Evolutionary conservation across 1,139 yeast genomes (phyloP).

Genomic region (Wickerhamomyces sp.): DNA sequence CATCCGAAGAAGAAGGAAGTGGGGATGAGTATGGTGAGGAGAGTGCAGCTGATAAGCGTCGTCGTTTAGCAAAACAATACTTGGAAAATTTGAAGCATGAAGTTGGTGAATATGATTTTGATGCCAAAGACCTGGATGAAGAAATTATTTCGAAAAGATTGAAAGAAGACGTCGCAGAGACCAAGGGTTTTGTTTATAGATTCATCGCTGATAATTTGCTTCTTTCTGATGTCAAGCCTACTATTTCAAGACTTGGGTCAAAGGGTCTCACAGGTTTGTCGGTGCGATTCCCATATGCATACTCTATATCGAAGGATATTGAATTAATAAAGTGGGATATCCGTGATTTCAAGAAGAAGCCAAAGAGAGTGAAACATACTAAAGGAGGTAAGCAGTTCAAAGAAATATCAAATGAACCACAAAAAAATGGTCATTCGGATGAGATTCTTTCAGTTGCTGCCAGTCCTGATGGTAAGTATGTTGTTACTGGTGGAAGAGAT

Average conservation of each 20-base stretch:
- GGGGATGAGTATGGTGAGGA: constrained; percentile 73
- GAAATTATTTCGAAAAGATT: constrained; percentile 79
- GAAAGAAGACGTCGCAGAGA: constrained; percentile 85
- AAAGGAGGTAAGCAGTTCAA: constrained; percentile 55
- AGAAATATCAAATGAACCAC: constrained; percentile 45
- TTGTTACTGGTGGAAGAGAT: constrained; percentile 90
- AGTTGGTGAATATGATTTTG: constrained; percentile 52
- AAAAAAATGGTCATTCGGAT: constrained; percentile 63
- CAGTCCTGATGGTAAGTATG: constrained; percentile 79
- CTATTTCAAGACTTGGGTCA: constrained; percentile 53
- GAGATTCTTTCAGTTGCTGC: constrained; percentile 77
- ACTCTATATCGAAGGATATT: constrained; percentile 80
- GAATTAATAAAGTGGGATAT: constrained; percentile 77
- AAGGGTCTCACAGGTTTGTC: constrained; percentile 45
- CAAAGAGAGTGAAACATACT: constrained; percentile 56
- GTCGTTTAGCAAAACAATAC: constrained; percentile 91
- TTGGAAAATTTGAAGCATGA: constrained; percentile 69
- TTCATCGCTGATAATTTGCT: constrained; percentile 51
- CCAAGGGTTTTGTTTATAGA: constrained; percentile 76
- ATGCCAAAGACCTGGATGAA: constrained; percentile 87
- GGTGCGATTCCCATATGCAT: constrained; percentile 40
- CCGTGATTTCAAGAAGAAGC: constrained; percentile 42
- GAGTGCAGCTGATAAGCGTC: constrained; percentile 87
- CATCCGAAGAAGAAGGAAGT: constrained; percentile 44
- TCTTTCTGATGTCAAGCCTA: constrained; percentile 36